Evolutionary conservation across 2,329 filamentous ascomycete species (phyloP).

Genomic region (Pseudocercospora pini-densiflorae): DNA sequence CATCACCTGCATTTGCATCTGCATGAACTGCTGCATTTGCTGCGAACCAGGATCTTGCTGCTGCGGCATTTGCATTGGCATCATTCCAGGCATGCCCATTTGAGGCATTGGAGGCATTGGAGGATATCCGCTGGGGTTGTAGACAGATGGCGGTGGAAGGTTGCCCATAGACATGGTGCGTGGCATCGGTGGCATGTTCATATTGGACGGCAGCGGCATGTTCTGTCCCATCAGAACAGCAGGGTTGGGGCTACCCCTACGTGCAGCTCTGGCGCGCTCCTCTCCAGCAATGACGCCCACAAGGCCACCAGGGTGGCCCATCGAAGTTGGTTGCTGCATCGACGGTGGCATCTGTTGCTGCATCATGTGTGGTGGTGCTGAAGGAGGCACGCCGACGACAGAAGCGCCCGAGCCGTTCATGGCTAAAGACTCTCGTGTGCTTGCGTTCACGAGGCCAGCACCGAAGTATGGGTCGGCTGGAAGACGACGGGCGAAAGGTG

Average conservation of each 20-base stretch:
- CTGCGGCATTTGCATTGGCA: slow-evolving; percentile 29
- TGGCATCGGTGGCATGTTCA: slow-evolving; percentile 37
- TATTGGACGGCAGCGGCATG: slow-evolving; percentile 39
- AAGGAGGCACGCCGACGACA: slow-evolving; percentile 41
- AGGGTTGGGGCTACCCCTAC: slow-evolving; percentile 76
- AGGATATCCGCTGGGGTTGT: slow-evolving; percentile 30
- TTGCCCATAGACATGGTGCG: slow-evolving; percentile 43
- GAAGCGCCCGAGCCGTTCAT: slow-evolving; percentile 54
- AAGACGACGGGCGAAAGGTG: slow-evolving; percentile 80
- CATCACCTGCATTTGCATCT: slow-evolving; percentile 46
- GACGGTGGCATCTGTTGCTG: slow-evolving; percentile 28
- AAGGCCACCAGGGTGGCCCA: slow-evolving; percentile 72
- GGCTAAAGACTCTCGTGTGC: slow-evolving; percentile 74
- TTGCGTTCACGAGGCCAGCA: slow-evolving; percentile 72
- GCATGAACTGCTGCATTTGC: slow-evolving; percentile 45
- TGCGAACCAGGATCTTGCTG: slow-evolving; percentile 32
- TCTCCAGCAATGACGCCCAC: slow-evolving; percentile 88
- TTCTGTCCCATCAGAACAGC: slow-evolving; percentile 29
- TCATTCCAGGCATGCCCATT: slow-evolving; percentile 32
- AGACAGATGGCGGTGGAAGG: slow-evolving; percentile 32
- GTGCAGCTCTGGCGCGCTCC: slow-evolving; percentile 76
- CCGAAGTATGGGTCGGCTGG: slow-evolving; percentile 86
- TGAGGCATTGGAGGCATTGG: slow-evolving; percentile 34
- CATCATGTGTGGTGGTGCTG: slow-evolving; percentile 26
- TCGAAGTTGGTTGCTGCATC: slow-evolving; percentile 22